Conservation (phyloP, 371 early-diverging fungal genomes). For the Syncephalis fuscata region DNA sequence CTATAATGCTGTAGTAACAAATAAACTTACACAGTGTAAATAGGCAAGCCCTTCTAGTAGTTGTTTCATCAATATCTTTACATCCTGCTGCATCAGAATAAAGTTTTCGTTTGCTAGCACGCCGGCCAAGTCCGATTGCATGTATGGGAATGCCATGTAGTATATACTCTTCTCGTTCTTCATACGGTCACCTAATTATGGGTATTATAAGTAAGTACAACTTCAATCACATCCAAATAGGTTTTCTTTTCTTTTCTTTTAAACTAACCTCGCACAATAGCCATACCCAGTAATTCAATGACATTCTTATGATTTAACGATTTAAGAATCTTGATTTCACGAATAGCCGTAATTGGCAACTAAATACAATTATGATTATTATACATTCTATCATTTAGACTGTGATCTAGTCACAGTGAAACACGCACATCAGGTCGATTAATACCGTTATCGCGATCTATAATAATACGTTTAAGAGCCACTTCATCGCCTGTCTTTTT, state of each 20-base stretch:
- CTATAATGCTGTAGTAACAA: too few species aligned
- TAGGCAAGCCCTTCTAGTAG: constrained; percentile 73
- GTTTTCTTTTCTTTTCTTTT: too few species aligned
- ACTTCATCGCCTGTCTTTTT: constrained; percentile 51
- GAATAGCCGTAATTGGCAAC: constrained; percentile 88
- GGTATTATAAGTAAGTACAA: background rate
- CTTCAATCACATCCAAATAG: background rate
- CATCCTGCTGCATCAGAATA: constrained; percentile 40
- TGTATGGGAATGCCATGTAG: constrained; percentile 92
- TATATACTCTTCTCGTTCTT: constrained; percentile 12
- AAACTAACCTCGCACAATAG: constrained; percentile 38
- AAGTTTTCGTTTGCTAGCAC: constrained; percentile 59
- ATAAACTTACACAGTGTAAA: constrained; percentile 29
- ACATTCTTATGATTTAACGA: constrained; percentile 71
- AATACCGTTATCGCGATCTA: constrained; percentile 70
- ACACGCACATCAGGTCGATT: constrained; percentile 46
- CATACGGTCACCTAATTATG: background rate
- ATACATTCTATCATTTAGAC: background rate
- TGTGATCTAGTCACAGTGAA: background rate
- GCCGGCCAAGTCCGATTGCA: constrained; percentile 88
- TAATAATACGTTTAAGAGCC: constrained; percentile 79
- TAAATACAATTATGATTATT: constrained; percentile 6
- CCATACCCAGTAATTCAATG: constrained; percentile 68
- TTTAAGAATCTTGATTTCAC: constrained; percentile 88
- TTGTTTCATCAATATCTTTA: constrained; percentile 60